Percentiles rank a stretch among this genome's conserved stretches.
These are phyloP conservation scores for Tulasnella calospora DNA, from an alignment of 768 basidiomycete species.

Conservation along the genomic window DNA sequence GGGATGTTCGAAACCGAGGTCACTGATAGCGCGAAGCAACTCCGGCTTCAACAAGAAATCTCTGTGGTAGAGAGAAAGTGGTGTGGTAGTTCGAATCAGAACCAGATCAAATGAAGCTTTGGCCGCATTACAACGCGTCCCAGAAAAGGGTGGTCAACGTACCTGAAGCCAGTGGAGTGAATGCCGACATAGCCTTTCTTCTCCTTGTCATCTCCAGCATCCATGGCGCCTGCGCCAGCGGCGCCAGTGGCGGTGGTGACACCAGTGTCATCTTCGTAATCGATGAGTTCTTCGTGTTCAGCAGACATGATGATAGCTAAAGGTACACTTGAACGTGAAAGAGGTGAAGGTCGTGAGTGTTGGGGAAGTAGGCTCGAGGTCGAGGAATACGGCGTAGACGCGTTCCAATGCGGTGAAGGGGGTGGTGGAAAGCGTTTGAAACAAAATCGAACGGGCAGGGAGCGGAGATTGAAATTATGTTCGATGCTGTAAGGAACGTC, in stretches of 20 bases:
- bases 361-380: not conserved
- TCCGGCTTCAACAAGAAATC: conserved; percentile 99
- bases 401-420: too few relatives aligned
- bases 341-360: not conserved
- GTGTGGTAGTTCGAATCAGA: conserved; percentile 19
- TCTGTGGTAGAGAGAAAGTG: conserved; percentile 41
- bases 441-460: not conserved
- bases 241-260: conserved; percentile 46
- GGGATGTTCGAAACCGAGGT: conserved; percentile 99
- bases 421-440: conserved; percentile 7
- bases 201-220: conserved; percentile 62
- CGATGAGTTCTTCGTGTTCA: conserved; percentile 88
- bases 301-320: conserved; percentile 23
- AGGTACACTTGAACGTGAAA: not conserved
- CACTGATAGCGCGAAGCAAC: conserved; percentile 92
- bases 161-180: conserved; percentile 99
- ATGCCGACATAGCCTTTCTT: conserved; percentile 99
- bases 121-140: not conserved
- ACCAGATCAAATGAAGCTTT: not conserved
- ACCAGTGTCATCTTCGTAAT: conserved; percentile 90
- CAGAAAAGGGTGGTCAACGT: conserved; percentile 30
- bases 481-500: not conserved
- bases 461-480: not conserved
- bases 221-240: conserved; percentile 44
- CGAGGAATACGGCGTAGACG: not conserved